A percentile compares a stretch with the other conserved stretches of the same genome.
phyloP scores from a whole-genome alignment of 805 yeast species.

The Hagleromyces aurorensis region DNA sequence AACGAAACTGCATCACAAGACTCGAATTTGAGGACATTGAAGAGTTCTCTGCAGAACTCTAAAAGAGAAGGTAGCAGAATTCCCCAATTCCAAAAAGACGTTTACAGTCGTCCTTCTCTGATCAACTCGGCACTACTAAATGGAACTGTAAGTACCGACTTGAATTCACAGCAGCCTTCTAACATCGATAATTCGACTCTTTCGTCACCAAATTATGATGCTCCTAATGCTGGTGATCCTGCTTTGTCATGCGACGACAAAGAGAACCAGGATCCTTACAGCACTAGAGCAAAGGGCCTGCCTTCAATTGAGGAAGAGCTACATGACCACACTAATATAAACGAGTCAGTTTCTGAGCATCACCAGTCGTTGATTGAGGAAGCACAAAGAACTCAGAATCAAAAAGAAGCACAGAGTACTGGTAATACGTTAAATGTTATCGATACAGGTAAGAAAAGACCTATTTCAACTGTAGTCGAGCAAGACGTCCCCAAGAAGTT shows the following conservation, averaged over 20 bases:
- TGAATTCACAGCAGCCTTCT: no score
- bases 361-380: constrained; percentile 2
- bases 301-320: constrained; percentile 16
- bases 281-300: constrained; percentile 6
- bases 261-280: constrained; percentile 22
- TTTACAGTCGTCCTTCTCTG: constrained; percentile 5
- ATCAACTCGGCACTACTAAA: constrained; percentile 3
- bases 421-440: constrained; percentile 3
- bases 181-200: no score
- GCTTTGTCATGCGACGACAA: constrained; percentile 13
- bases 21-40: constrained; percentile 13
- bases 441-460: constrained; percentile 28
- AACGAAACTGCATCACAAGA: constrained; percentile 18
- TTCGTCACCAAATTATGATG: constrained; percentile 1
- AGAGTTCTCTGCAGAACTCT: constrained; percentile 11
- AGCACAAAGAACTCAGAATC: constrained; percentile 1
- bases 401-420: constrained; percentile 4
- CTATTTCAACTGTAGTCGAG: constrained; percentile 30
- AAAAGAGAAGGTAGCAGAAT: constrained; percentile 16
- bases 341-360: constrained; percentile 1
- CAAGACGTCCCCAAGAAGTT: constrained; percentile 30
- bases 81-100: constrained; percentile 14
- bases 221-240: constrained; percentile 4
- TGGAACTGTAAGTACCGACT: no score
- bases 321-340: constrained; percentile 2